Evolutionary conservation across 495 filamentous ascomycete species (phyloP), one percentile per base, ranked within the genome.

Genomic region (Neurospora sp.): DNA sequence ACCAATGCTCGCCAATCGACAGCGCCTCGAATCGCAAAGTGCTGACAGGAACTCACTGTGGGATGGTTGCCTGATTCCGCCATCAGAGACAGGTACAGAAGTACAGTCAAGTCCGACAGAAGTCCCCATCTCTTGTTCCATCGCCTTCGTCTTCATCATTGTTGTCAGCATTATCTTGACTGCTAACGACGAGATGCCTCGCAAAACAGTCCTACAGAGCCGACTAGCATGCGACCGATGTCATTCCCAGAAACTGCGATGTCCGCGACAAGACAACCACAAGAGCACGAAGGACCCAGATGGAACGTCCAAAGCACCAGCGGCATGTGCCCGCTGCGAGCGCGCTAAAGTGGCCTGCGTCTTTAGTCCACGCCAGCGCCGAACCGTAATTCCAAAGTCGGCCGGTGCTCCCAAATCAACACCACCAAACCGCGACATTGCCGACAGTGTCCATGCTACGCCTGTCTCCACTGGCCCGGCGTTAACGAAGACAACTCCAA

Each of bases 141-240:
- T 34, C 15, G 15, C 34, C 28, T 34, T 62, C 54, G 54, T 34
- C 28, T 62, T 62, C 15, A 8, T 62, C 1, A 15, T 59, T 17
- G 11, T 15, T 59, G 48, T 59, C 11, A 48, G 43, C 43, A 48
- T 48, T n/a, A 48, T n/a, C n/a, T n/a, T n/a, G n/a, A n/a, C n/a
- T n/a, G n/a, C n/a, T n/a, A n/a, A n/a, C n/a, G n/a, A n/a, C n/a
- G n/a, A n/a, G n/a, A n/a, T 74, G 73, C 70, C 73, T 43, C 73
- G 73, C 10, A 45, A 71, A 71, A 9, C 70, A n/a, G 71, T 66
- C 3, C 69, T 71, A 0, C 69, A 74, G 17, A 71, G 66, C 31
- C 73, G 73, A 9, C 38, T 71, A 48, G 73, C 73, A 34, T 74
- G 73, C 69, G 73, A 74, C 28, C 70, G 73, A 37, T 74, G 73